A percentile compares a stretch with the other conserved stretches of the same genome.
Conservation (phyloP, 805 yeast species). For the Cyberlindnera mycetangii region DNA sequence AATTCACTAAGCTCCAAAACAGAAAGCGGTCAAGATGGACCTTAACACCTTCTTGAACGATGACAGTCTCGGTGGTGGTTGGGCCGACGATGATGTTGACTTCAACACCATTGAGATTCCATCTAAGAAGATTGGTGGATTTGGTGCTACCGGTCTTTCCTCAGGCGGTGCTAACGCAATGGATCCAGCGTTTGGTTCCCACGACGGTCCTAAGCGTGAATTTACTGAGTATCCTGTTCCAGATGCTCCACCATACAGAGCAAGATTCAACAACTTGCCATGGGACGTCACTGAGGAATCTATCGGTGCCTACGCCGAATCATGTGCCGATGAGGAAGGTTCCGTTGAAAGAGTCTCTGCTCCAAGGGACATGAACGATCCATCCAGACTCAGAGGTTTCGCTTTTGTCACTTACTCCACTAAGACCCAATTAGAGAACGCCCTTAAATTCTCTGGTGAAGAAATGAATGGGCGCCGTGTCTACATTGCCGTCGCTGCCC, state of each 20-base stretch:
- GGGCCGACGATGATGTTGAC: constrained; percentile 87
- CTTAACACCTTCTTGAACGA: constrained; percentile 81
- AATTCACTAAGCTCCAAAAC: constrained; percentile 47
- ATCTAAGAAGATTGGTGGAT: constrained; percentile 33
- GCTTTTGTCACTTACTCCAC: constrained; percentile 84
- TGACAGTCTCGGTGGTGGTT: constrained; percentile 66
- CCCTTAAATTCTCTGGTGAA: constrained; percentile 68
- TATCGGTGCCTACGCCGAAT: constrained; percentile 59
- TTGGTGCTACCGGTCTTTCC: constrained; percentile 28
- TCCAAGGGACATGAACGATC: constrained; percentile 60
- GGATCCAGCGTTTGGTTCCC: constrained; percentile 38
- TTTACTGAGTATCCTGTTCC: constrained; percentile 83
- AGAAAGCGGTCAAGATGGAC: constrained; percentile 76
- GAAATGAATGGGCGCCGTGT: constrained; percentile 69
- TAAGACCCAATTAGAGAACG: constrained; percentile 70
- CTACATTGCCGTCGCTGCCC: constrained; percentile 80
- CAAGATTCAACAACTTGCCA: constrained; percentile 83
- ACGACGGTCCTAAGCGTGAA: constrained; percentile 39
- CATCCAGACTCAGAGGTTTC: constrained; percentile 76
- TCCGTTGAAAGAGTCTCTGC: constrained; percentile 63
- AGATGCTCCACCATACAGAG: constrained; percentile 86
- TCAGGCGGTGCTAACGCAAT: constrained; percentile 33
- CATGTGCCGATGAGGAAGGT: constrained; percentile 46
- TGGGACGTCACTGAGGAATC: constrained; percentile 72
- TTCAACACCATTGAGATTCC: constrained; percentile 59